Percentiles rank a stretch among this genome's conserved stretches.
Evolutionary conservation across 805 yeast genomes (phyloP).

Genomic region (Kluyveromyces dobzhanskii): DNA sequence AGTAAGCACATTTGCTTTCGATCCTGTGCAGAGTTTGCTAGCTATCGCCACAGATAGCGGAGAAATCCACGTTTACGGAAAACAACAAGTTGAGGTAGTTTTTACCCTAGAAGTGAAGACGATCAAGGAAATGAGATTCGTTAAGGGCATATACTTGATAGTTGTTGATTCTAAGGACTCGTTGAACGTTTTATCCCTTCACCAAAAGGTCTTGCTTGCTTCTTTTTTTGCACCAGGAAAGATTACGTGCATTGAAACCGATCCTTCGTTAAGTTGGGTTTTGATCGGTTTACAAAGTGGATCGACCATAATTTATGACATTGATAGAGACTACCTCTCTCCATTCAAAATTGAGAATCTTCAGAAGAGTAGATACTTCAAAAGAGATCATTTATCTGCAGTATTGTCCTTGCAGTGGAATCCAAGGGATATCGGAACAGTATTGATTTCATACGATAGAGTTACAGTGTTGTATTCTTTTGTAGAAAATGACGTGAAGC

Average conservation of each 20-base stretch:
- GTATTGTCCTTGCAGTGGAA: conserved; percentile 67
- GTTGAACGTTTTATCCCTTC: conserved; percentile 62
- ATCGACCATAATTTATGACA: conserved; percentile 59
- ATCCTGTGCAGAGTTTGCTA: conserved; percentile 79
- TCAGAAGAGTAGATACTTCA: conserved; percentile 50
- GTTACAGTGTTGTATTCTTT: conserved; percentile 65
- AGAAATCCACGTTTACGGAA: conserved; percentile 74
- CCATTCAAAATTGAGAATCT: conserved; percentile 61
- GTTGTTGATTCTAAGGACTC: conserved; percentile 56
- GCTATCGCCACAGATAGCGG: conserved; percentile 72
- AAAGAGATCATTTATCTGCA: conserved; percentile 51
- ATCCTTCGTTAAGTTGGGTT: conserved; percentile 85
- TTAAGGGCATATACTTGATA: conserved; percentile 75
- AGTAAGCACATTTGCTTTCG: conserved; percentile 63
- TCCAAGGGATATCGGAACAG: conserved; percentile 79
- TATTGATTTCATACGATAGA: conserved; percentile 65
- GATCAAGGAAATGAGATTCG: conserved; percentile 51
- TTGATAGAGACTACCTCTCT: conserved; percentile 66
- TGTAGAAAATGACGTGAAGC: conserved; percentile 48
- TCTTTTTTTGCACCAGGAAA: conserved; percentile 55
- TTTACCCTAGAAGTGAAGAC: conserved; percentile 46
- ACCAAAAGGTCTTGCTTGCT: conserved; percentile 50
- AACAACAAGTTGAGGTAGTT: conserved; percentile 65
- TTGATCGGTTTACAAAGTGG: conserved; percentile 78
- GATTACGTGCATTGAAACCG: conserved; percentile 64